These are phyloP conservation scores for Selenicereus undatus DNA, from an alignment of 148 eudicot species.

Conservation along the genomic window DNA sequence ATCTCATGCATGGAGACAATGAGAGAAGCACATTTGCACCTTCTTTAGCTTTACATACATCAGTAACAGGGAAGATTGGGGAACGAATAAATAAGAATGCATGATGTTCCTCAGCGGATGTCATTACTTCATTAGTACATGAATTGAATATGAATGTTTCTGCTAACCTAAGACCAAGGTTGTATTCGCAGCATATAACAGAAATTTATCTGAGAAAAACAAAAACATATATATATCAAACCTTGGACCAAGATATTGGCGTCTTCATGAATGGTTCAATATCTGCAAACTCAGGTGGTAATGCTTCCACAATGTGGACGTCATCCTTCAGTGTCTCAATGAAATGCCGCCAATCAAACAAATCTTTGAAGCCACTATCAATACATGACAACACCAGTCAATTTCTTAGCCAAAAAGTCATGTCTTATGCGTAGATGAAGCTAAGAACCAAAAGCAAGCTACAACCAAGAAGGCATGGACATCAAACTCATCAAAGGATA, in stretches of 20 bases:
- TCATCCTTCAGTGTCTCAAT: conserved; percentile 77
- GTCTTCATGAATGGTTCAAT: conserved; percentile 75
- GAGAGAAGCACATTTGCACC: neutral
- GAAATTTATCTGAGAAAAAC: neutral
- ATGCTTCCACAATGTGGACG: conserved; percentile 63
- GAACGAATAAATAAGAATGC: neutral
- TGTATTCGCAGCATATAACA: neutral
- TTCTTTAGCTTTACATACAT: neutral
- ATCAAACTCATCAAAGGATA: neutral
- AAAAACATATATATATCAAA: conserved; percentile 25
- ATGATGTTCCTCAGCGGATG: neutral
- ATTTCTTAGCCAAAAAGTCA: neutral
- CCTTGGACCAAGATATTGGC: conserved; percentile 99
- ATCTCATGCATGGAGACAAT: neutral
- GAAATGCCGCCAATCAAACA: conserved; percentile 93
- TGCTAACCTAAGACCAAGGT: neutral
- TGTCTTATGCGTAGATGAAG: neutral
- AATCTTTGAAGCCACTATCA: conserved; percentile 92
- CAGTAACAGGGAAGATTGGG: neutral
- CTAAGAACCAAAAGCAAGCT: neutral
- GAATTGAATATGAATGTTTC: neutral
- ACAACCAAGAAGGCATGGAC: neutral
- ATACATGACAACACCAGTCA: conserved; percentile 20
- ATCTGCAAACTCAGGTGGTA: conserved; percentile 63
- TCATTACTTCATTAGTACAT: neutral